Evolutionary conservation across 202 grass and related monocot genomes (phyloP), one percentile per base, ranked within the genome.

Genomic region (Bolboschoenoplectus hybrid): DNA sequence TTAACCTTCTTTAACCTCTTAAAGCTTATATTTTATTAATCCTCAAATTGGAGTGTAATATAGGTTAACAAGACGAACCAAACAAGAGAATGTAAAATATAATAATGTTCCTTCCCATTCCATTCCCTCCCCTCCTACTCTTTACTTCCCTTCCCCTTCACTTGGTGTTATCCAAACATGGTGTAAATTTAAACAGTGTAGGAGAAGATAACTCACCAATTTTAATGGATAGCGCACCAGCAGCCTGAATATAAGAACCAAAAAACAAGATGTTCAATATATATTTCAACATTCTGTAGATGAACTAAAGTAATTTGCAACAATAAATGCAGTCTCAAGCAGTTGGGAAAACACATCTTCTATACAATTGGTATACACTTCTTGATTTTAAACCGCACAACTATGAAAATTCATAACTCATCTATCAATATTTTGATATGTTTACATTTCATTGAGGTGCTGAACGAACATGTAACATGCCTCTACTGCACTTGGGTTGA

Each of bases 201-300:
- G 66, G 67, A 70, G 16, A 71, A 81, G 86, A 84, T 3, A 87
- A 89, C 91, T 95, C 41, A 95, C 96, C 93, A 86, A 99, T 99
- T 80, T 91, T 92, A 82, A 99, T 96, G 76, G 89, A 96, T 41
- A 99, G 91, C 58, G 97, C 97, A 10, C 97, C 97, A 85, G 97
- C 97, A 90, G 97, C 95, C 95, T 98, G 91, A 83, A 93, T 84
- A 44, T 82, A 91, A 63, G 56, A 92, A 46, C 85, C 9, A 44
- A 81, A 88, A 86, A 36, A 19, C 2, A 84, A 85, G 44, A 85
- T 90, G 38, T 89, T 85, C 74, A 56, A 60, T 19, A 60, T 19
- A 46, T 46, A 47, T 46, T 46, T 45, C 4, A 45, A 46, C 16
- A 72, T 71, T 45, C 40, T 32, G 63, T 0, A 13, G 10, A 39